A percentile compares a stretch with the other conserved stretches of the same genome.
Evolutionary conservation across 345 rosid species (phyloP).

Genomic region (Pistacia atlantica): DNA sequence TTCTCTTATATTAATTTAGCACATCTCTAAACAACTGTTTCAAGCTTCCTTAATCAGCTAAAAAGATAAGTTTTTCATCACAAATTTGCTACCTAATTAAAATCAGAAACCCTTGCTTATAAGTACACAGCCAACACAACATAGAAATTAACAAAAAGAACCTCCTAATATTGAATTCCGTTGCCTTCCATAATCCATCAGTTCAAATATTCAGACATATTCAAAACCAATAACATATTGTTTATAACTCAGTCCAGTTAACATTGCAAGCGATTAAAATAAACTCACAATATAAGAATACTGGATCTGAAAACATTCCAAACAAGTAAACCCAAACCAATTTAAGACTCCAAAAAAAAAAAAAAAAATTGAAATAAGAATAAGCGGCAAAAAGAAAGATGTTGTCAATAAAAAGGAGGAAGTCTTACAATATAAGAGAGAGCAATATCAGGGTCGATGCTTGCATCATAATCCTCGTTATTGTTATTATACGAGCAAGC

Average conservation of each 20-base stretch:
- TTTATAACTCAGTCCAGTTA: slow-evolving; percentile 21
- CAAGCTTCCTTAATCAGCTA: slow-evolving; percentile 14
- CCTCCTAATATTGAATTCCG: neutral
- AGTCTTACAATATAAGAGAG: slow-evolving; percentile 80
- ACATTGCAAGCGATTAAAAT: slow-evolving; percentile 22
- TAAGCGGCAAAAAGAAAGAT: neutral
- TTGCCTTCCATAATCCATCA: neutral
- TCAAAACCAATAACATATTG: slow-evolving; percentile 23
- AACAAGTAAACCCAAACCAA: slow-evolving; percentile 7
- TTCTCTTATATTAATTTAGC: slow-evolving; percentile 5
- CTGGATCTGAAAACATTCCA: slow-evolving; percentile 31
- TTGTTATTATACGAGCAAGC: slow-evolving; percentile 61
- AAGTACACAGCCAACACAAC: slow-evolving; percentile 16
- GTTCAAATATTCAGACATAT: slow-evolving; percentile 17
- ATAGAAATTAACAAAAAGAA: slow-evolving; percentile 1
- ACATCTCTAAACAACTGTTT: neutral
- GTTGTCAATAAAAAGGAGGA: neutral
- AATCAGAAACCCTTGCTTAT: slow-evolving; percentile 2
- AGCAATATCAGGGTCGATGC: slow-evolving; percentile 71
- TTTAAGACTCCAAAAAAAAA: slow-evolving; percentile 10
- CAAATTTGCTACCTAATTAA: neutral
- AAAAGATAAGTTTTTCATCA: neutral
- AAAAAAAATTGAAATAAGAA: neutral
- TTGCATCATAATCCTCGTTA: slow-evolving; percentile 46
- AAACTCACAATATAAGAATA: slow-evolving; percentile 17